phyloP scores from a whole-genome alignment of 352 stramenopile genomes.

The Aphanomyces stellatus region DNA sequence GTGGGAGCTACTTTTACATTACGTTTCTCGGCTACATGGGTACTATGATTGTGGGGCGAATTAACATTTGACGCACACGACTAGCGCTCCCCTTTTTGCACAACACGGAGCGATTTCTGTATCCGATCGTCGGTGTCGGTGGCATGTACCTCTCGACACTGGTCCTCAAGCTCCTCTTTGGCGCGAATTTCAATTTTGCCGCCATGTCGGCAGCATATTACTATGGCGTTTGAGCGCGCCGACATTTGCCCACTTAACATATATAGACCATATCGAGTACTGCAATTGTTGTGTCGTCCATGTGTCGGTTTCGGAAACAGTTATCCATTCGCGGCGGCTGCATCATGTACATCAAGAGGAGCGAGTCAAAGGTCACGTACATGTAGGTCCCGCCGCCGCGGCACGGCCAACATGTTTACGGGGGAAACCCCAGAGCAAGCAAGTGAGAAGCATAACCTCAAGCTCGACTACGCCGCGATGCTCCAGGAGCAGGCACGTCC shows the following conservation, averaged over 20 bases:
- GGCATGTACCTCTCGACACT: conserved; percentile 76
- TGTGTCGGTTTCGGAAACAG: no score
- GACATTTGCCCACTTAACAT: no score
- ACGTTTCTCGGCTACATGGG: conserved; percentile 96
- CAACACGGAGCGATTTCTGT: conserved; percentile 84
- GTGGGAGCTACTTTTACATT: conserved; percentile 97
- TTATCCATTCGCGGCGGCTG: no score
- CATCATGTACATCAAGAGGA: no score
- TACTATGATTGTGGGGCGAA: conserved; percentile 26
- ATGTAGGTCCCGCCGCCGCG: neutral
- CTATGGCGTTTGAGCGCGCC: no score
- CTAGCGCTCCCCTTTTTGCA: conserved; percentile 84
- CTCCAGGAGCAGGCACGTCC: conserved; percentile 10
- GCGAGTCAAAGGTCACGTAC: no score
- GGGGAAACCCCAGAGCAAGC: conserved; percentile 16
- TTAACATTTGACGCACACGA: neutral
- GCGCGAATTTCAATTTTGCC: conserved; percentile 54
- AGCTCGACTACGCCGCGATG: conserved; percentile 15
- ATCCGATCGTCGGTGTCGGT: conserved; percentile 70
- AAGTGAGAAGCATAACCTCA: conserved; percentile 16
- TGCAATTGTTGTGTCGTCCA: no score
- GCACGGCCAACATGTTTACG: conserved; percentile 18
- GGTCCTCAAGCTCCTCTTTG: conserved; percentile 61
- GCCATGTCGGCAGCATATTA: conserved; percentile 75
- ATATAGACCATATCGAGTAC: no score